phyloP scores from a whole-genome alignment of 192 early-diverging fungal genomes.

The Podila minutissima region DNA sequence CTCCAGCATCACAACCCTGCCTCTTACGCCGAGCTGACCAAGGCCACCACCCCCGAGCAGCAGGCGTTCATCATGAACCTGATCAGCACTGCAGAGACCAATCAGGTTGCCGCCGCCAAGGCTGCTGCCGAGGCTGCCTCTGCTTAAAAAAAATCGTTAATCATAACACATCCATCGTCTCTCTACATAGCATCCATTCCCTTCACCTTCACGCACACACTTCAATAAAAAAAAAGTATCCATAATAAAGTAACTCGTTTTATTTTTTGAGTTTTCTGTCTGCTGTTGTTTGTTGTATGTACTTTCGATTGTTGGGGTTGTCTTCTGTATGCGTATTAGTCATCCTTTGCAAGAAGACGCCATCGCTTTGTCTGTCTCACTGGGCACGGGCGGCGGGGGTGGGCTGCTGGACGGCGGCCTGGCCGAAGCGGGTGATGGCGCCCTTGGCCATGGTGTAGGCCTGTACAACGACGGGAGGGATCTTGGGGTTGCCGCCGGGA shows the following conservation, averaged over 20 bases:
- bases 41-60: constrained; percentile 62
- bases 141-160: constrained; percentile 13
- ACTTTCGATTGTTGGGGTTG: no score
- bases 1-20: constrained; percentile 63
- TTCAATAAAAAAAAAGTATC: no score
- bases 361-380: background rate
- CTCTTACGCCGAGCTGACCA: constrained; percentile 66
- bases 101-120: constrained; percentile 13
- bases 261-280: no score
- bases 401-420: constrained; percentile 48
- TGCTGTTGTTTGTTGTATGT: no score
- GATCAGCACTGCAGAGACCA: constrained; percentile 55
- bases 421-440: constrained; percentile 46
- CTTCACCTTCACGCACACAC: background rate
- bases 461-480: constrained; percentile 55
- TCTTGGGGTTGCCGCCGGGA: constrained; percentile 55
- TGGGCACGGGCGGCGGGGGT: constrained; percentile 18
- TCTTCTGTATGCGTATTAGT: background rate
- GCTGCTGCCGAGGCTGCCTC: constrained; percentile 36
- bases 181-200: background rate
- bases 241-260: no score
- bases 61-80: constrained; percentile 63
- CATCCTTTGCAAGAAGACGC: background rate
- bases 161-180: no score
- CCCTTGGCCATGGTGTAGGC: constrained; percentile 48